Evolutionary conservation across 805 yeast species (phyloP).

Genomic region (Myxozyma monticola): DNA sequence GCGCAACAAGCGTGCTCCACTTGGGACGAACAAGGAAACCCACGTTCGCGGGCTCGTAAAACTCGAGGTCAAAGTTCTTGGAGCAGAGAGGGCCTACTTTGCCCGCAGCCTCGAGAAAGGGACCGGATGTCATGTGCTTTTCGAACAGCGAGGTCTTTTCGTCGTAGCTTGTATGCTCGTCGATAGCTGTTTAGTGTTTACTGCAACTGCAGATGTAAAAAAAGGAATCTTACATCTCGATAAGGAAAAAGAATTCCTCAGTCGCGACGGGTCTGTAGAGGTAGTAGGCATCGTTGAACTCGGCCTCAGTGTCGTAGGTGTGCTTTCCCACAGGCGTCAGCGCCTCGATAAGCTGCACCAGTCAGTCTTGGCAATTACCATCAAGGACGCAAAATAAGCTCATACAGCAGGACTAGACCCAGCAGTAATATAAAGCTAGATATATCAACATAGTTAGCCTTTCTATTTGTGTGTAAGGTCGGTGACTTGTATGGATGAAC

Average conservation of each 20-base stretch:
- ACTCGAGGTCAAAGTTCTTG: constrained; percentile 12
- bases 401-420: too few relatives aligned
- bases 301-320: constrained; percentile 13
- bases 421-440: too few relatives aligned
- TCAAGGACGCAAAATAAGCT: too few relatives aligned
- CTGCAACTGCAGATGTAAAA: too few relatives aligned
- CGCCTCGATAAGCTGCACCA: constrained; percentile 17
- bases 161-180: constrained; percentile 27
- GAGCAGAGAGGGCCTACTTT: too few relatives aligned
- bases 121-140: constrained; percentile 15
- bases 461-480: too few relatives aligned
- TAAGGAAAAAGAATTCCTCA: not conserved
- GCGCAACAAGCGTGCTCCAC: constrained; percentile 1
- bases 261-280: constrained; percentile 11
- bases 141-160: constrained; percentile 6
- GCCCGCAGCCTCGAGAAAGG: too few relatives aligned
- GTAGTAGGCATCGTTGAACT: constrained; percentile 15
- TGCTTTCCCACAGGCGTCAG: constrained; percentile 19
- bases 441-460: too few relatives aligned
- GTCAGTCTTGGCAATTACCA: too few relatives aligned
- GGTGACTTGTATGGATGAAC: too few relatives aligned
- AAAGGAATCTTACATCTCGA: constrained; percentile 21
- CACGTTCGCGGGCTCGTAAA: constrained; percentile 22
- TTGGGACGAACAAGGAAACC: constrained; percentile 27
- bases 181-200: too few relatives aligned